Conservation (phyloP, 768 basidiomycete genomes). For the Macrolepiota albuminosa region DNA sequence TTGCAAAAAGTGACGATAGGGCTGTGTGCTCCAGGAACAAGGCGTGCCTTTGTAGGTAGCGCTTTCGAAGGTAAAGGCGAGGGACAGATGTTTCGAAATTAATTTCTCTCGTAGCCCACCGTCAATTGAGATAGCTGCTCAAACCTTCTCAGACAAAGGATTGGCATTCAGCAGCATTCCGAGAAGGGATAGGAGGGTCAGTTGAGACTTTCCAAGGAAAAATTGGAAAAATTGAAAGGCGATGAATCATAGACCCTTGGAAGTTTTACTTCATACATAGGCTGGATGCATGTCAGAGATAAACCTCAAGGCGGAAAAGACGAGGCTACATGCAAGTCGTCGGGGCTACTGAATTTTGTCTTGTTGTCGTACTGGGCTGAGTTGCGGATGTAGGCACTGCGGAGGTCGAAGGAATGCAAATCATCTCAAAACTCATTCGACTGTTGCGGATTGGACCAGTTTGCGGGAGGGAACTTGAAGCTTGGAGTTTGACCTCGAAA, state of each 20-base stretch:
- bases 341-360: background rate
- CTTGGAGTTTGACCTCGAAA: background rate
- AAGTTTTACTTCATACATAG: background rate
- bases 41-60: too few species aligned
- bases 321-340: background rate
- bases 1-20: too few species aligned
- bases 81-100: background rate
- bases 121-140: background rate
- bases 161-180: background rate
- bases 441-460: background rate
- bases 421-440: background rate
- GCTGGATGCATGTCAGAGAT: too few species aligned
- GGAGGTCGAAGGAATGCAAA: background rate
- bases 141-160: background rate
- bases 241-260: background rate
- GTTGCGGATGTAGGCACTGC: background rate
- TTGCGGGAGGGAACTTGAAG: background rate
- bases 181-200: background rate
- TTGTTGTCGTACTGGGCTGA: background rate
- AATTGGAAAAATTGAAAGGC: background rate
- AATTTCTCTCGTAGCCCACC: background rate
- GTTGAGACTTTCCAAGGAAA: background rate
- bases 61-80: too few species aligned
- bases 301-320: too few species aligned
- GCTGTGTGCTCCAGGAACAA: too few species aligned